A percentile compares a stretch with the other conserved stretches of the same genome.
Conservation (phyloP, 2,329 filamentous ascomycete species). For the Sporothrix schenckii region DNA sequence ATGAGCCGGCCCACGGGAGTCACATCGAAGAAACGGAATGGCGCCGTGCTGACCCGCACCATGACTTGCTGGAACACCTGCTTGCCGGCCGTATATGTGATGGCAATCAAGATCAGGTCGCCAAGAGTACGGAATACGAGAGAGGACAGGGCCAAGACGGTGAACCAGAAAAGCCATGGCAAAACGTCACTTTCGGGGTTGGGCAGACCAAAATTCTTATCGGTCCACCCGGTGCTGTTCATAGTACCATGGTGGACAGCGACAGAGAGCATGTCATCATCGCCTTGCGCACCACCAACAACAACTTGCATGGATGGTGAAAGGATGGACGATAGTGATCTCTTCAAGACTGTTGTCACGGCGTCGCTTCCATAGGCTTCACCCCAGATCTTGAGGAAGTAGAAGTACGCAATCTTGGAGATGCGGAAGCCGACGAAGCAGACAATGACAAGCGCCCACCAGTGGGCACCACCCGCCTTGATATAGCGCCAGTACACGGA, state of each 20-base stretch:
- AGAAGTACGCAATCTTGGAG: conserved; percentile 67
- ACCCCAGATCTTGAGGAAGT: conserved; percentile 87
- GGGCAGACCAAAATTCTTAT: conserved; percentile 56
- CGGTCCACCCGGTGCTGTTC: conserved; percentile 36
- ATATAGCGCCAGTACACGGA: conserved; percentile 84
- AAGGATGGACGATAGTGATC: conserved; percentile 26
- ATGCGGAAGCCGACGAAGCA: conserved; percentile 66
- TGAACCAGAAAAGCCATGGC: conserved; percentile 75
- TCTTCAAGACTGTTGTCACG: conserved; percentile 31
- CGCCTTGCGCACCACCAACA: neutral
- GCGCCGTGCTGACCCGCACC: conserved; percentile 72
- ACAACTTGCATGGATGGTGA: conserved; percentile 24
- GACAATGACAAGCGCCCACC: conserved; percentile 69
- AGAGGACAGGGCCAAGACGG: conserved; percentile 64
- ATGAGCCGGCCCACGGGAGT: conserved; percentile 88
- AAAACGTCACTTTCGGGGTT: conserved; percentile 66
- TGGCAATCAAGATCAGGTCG: conserved; percentile 70
- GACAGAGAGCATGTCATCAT: conserved; percentile 25
- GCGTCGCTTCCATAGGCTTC: conserved; percentile 63
- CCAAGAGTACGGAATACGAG: conserved; percentile 63
- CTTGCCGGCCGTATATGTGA: conserved; percentile 77
- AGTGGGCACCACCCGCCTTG: conserved; percentile 73
- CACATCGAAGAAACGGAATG: conserved; percentile 87
- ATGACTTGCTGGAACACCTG: conserved; percentile 74
- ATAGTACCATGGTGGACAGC: neutral